These are phyloP conservation scores for Candida piceae DNA, from an alignment of 805 yeast species.

Conservation along the genomic window DNA sequence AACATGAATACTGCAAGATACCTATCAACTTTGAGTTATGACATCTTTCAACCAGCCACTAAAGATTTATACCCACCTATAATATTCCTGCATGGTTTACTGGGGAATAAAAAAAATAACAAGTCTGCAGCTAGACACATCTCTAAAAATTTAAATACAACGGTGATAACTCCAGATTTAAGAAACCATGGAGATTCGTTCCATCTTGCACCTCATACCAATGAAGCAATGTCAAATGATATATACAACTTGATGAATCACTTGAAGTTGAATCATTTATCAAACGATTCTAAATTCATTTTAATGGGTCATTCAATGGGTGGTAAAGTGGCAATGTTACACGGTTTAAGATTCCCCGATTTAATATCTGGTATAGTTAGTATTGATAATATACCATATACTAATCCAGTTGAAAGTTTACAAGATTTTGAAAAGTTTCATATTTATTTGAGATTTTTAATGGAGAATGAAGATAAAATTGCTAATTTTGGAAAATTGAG, in stretches of 20 bases:
- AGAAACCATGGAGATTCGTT: slow-evolving; percentile 92
- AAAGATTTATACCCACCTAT: slow-evolving; percentile 46
- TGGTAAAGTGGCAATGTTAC: slow-evolving; percentile 87
- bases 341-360: slow-evolving; percentile 63
- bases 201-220: slow-evolving; percentile 62
- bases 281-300: slow-evolving; percentile 46
- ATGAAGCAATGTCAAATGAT: slow-evolving; percentile 75
- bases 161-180: slow-evolving; percentile 65
- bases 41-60: not conserved
- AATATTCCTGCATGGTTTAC: slow-evolving; percentile 79
- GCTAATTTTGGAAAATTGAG: slow-evolving; percentile 31
- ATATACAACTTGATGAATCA: slow-evolving; percentile 49
- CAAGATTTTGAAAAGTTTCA: slow-evolving; percentile 28
- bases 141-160: slow-evolving; percentile 40
- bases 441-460: slow-evolving; percentile 17
- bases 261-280: slow-evolving; percentile 8
- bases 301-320: slow-evolving; percentile 84
- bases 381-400: slow-evolving; percentile 76
- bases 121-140: slow-evolving; percentile 64
- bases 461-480: slow-evolving; percentile 2
- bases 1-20: too few relatives aligned
- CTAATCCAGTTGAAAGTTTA: slow-evolving; percentile 37
- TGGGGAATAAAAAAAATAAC: slow-evolving; percentile 77
- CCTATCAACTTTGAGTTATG: slow-evolving; percentile 3
- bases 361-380: slow-evolving; percentile 54